Percentiles rank a stretch among this genome's conserved stretches.
Conservation (phyloP, 2,329 filamentous ascomycete species). For the Zymoseptoria ardabiliae region DNA sequence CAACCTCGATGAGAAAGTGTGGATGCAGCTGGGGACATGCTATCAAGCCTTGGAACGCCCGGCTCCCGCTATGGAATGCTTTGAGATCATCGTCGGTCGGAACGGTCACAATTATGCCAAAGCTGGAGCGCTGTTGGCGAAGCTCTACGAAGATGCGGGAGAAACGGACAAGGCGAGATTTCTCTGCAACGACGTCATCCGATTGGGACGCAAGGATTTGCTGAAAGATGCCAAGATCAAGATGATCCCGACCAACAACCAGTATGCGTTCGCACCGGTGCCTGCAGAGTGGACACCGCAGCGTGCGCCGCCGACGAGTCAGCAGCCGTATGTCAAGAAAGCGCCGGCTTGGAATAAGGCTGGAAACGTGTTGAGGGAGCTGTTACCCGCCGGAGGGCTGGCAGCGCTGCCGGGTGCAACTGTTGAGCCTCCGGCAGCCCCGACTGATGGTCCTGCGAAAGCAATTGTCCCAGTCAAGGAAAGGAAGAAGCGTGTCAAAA, state of each 20-base stretch:
- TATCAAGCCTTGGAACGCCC: conserved; percentile 58
- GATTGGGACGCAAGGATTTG: conserved; percentile 41
- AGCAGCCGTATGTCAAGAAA: neutral
- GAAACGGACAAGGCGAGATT: conserved; percentile 70
- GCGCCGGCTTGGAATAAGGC: neutral
- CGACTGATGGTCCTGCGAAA: neutral
- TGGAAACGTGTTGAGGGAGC: neutral
- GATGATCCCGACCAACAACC: conserved; percentile 11
- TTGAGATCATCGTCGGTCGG: conserved; percentile 56
- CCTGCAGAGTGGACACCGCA: neutral
- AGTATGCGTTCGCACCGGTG: neutral
- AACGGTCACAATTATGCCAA: conserved; percentile 12
- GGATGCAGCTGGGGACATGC: conserved; percentile 56
- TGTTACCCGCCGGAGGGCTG: neutral
- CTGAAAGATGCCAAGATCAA: conserved; percentile 16
- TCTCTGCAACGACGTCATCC: conserved; percentile 67
- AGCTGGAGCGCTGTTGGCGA: conserved; percentile 50
- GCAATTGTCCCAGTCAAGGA: neutral
- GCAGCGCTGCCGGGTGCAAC: neutral
- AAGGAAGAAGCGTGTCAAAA: conserved; percentile 8
- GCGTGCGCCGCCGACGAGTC: neutral
- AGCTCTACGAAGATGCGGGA: conserved; percentile 67
- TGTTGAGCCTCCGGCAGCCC: neutral
- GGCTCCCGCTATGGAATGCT: conserved; percentile 67
- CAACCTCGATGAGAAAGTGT: conserved; percentile 40